A percentile compares a stretch with the other conserved stretches of the same genome.
Evolutionary conservation across 306 rosid genomes (phyloP).

Genomic region (Urtica urens): DNA sequence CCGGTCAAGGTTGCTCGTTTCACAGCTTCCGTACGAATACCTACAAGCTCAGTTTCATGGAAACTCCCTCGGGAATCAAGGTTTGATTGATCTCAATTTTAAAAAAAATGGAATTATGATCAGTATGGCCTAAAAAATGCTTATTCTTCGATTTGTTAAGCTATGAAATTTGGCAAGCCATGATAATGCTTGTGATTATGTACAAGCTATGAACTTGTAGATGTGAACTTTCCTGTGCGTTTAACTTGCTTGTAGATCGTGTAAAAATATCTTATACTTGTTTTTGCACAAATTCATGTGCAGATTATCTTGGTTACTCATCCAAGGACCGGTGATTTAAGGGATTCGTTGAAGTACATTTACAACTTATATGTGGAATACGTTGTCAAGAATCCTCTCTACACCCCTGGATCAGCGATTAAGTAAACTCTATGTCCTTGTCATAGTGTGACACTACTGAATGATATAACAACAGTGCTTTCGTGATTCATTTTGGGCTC

Average conservation of each 20-base stretch:
- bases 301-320: conserved; percentile 91
- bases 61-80: conserved; percentile 89
- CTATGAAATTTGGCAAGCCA: too few species aligned
- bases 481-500: too few species aligned
- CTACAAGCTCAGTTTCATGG: conserved; percentile 92
- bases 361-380: conserved; percentile 92
- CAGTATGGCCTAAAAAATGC: background rate
- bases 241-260: too few species aligned
- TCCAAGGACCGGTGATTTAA: conserved; percentile 82
- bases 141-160: too few species aligned
- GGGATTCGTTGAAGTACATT: conserved; percentile 75
- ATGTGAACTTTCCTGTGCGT: too few species aligned
- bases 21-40: conserved; percentile 88
- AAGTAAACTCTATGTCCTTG: conserved; percentile 28
- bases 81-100: conserved; percentile 18
- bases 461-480: too few species aligned
- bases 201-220: too few species aligned
- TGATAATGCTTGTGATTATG: too few species aligned
- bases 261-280: too few species aligned
- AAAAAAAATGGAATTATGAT: background rate
- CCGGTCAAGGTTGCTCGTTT: conserved; percentile 98
- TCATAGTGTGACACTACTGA: too few species aligned
- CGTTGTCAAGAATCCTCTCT: conserved; percentile 85
- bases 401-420: conserved; percentile 68
- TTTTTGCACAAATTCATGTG: too few species aligned